These are phyloP conservation scores for Epipyxis sp. DNA, from an alignment of 108 stramenopile species.

Conservation along the genomic window DNA sequence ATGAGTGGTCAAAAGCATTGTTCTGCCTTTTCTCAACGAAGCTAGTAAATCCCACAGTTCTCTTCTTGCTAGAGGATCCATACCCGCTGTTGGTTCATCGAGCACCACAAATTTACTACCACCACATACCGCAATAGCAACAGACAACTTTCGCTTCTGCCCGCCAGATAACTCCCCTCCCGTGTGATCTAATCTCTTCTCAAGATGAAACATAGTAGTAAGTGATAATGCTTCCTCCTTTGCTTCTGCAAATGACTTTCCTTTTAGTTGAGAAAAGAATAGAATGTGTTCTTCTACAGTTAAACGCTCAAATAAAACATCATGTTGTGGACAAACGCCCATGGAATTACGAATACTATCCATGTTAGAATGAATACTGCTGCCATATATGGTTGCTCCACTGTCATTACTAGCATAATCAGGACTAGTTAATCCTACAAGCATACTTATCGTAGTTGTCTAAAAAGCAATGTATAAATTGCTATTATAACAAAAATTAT, in stretches of 20 bases:
- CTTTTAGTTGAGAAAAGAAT: conserved; percentile 65
- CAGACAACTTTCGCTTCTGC: conserved; percentile 33
- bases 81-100: conserved; percentile 35
- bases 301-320: conserved; percentile 61
- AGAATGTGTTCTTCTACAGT: conserved; percentile 66
- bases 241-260: conserved; percentile 17
- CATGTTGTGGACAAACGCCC: conserved; percentile 72
- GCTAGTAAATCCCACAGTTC: background rate
- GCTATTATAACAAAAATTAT: too few species aligned
- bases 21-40: conserved; percentile 5
- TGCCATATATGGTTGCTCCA: conserved; percentile 58
- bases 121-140: conserved; percentile 30
- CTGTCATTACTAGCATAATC: background rate
- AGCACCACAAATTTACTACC: conserved; percentile 29
- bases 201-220: conserved; percentile 6
- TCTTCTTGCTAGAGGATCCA: conserved; percentile 24
- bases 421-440: conserved; percentile 55
- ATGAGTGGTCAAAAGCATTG: conserved; percentile 27
- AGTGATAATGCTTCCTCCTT: background rate
- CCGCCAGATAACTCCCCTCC: conserved; percentile 29
- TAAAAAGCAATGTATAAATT: conserved; percentile 77
- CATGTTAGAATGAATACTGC: conserved; percentile 53
- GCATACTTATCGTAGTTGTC: conserved; percentile 64
- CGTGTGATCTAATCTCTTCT: background rate
- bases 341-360: conserved; percentile 55